phyloP scores from a whole-genome alignment of 148 eudicot species.

The Oxyria digyna region DNA sequence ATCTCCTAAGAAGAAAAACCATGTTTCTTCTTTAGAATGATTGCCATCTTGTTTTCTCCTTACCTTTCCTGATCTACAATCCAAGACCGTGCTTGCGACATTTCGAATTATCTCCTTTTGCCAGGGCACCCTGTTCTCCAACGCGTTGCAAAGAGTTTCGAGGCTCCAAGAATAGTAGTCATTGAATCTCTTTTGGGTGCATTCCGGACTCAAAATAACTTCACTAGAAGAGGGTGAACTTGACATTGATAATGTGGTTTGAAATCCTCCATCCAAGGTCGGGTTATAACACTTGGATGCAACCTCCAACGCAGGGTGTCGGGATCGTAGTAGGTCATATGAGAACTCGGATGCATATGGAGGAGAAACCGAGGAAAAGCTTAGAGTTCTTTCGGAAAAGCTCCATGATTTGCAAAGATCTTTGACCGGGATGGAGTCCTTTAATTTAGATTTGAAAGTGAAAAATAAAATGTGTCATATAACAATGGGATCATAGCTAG shows the following conservation, averaged over 20 bases:
- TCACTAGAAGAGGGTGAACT: neutral
- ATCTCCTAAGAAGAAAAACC: constrained; percentile 68
- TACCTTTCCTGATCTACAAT: constrained; percentile 52
- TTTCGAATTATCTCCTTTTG: constrained; percentile 55
- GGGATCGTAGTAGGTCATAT: neutral
- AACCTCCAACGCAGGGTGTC: neutral
- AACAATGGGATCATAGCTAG: neutral
- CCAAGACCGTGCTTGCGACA: constrained; percentile 44
- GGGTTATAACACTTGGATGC: no score
- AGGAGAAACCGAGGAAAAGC: constrained; percentile 45
- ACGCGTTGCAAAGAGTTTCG: constrained; percentile 41
- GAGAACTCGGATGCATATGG: constrained; percentile 21
- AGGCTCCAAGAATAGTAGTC: constrained; percentile 47
- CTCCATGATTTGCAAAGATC: constrained; percentile 35
- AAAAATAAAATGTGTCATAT: constrained; percentile 9
- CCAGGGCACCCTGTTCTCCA: constrained; percentile 56
- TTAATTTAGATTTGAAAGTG: constrained; percentile 24
- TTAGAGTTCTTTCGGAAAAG: constrained; percentile 27
- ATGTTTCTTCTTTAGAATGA: constrained; percentile 55
- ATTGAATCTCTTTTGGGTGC: constrained; percentile 30
- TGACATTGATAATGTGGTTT: neutral
- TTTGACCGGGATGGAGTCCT: constrained; percentile 21
- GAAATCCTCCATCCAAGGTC: no score
- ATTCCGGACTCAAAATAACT: neutral
- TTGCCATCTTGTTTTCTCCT: constrained; percentile 21